Conservation (phyloP, 208 protist genomes). For the Naegleria gruberi region DNA sequence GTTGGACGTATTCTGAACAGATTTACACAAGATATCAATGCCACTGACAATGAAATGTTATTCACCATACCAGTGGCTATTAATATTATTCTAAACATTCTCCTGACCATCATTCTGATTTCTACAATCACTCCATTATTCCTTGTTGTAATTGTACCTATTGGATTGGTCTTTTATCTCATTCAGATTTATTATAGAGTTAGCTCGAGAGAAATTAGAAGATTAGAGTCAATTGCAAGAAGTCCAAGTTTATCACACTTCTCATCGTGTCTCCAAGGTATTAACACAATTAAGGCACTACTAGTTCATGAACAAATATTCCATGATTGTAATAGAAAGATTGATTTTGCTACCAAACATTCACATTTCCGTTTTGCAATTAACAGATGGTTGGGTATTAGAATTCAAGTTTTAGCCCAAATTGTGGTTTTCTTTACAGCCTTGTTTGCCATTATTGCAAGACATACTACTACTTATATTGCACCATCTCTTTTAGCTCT, state of each 20-base stretch:
- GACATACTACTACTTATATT: neutral
- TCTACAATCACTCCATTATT: neutral
- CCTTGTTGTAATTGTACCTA: constrained; percentile 42
- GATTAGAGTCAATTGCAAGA: constrained; percentile 68
- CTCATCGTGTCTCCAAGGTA: constrained; percentile 69
- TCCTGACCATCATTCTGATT: neutral
- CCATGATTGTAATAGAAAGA: constrained; percentile 28
- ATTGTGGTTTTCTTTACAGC: constrained; percentile 52
- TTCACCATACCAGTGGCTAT: neutral
- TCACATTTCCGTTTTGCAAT: constrained; percentile 27
- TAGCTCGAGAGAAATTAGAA: constrained; percentile 66
- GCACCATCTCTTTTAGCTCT: constrained; percentile 29
- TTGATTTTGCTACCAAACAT: constrained; percentile 48
- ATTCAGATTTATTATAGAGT: constrained; percentile 69
- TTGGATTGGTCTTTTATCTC: constrained; percentile 55
- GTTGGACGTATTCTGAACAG: constrained; percentile 84
- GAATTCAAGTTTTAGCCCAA: constrained; percentile 69
- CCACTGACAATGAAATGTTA: constrained; percentile 50
- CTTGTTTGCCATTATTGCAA: constrained; percentile 40
- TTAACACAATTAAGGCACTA: constrained; percentile 59
- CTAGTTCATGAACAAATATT: constrained; percentile 32
- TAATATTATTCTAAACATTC: neutral
- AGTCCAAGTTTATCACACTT: constrained; percentile 83
- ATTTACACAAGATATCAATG: constrained; percentile 80
- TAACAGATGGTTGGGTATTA: constrained; percentile 70